Conservation (phyloP, 352 stramenopile species). For the Pythium pyrilobum region DNA sequence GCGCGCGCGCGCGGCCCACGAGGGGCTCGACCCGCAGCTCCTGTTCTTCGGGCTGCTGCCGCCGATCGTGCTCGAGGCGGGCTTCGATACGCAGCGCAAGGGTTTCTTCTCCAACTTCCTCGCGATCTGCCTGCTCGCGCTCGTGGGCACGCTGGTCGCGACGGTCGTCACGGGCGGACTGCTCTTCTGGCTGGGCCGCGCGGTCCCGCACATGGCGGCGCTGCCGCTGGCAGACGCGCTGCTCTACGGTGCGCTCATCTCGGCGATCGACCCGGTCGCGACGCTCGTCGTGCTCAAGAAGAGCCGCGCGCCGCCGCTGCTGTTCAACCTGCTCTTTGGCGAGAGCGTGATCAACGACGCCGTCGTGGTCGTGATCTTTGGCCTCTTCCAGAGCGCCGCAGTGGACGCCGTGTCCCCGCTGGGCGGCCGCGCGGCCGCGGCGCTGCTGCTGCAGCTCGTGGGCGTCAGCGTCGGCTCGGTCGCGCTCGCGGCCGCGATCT, state of each 20-base stretch:
- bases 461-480: constrained; percentile 40
- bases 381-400: constrained; percentile 22
- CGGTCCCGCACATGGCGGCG: not conserved
- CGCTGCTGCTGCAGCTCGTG: constrained; percentile 13
- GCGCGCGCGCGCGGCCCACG: not conserved
- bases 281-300: constrained; percentile 89
- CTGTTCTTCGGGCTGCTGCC: constrained; percentile 48
- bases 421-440: not conserved
- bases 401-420: constrained; percentile 24
- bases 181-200: constrained; percentile 28
- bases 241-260: constrained; percentile 91
- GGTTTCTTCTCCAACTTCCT: constrained; percentile 40
- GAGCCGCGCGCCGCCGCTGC: constrained; percentile 56
- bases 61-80: constrained; percentile 52
- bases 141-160: constrained; percentile 42
- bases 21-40: constrained; percentile 8
- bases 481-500: constrained; percentile 31
- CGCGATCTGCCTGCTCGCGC: constrained; percentile 29
- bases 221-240: constrained; percentile 48
- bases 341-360: constrained; percentile 84
- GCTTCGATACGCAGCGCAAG: constrained; percentile 54
- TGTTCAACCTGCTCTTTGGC: constrained; percentile 86
- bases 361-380: constrained; percentile 33
- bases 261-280: constrained; percentile 89
- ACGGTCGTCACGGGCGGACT: constrained; percentile 37